Evolutionary conservation across 2,329 filamentous ascomycete genomes (phyloP).

Genomic region (Westerdykella sp.): DNA sequence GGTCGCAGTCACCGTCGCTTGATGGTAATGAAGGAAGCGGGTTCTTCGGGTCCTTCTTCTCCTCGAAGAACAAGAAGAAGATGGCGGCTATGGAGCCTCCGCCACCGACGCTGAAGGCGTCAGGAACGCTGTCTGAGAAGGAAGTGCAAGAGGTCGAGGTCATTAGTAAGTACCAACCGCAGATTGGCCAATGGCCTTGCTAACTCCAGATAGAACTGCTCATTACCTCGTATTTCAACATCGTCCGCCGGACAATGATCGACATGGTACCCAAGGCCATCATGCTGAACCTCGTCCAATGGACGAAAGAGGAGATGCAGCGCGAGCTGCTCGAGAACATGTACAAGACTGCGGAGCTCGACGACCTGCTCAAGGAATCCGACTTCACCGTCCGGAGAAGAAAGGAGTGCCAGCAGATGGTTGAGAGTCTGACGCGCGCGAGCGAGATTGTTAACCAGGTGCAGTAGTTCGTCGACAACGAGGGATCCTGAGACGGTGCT

Average conservation of each 20-base stretch:
- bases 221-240: conserved; percentile 96
- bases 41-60: conserved; percentile 98
- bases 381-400: conserved; percentile 91
- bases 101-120: conserved; percentile 87
- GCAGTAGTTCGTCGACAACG: conserved; percentile 17
- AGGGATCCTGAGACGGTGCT: not conserved
- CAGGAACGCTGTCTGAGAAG: conserved; percentile 85
- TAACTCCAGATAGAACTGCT: conserved; percentile 63
- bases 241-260: conserved; percentile 96
- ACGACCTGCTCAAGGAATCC: conserved; percentile 94
- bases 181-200: conserved; percentile 1
- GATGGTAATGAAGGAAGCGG: conserved; percentile 58
- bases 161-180: conserved; percentile 64
- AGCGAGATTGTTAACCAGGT: conserved; percentile 91
- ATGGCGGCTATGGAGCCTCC: conserved; percentile 99
- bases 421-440: conserved; percentile 81
- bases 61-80: conserved; percentile 99
- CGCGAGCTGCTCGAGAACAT: conserved; percentile 93
- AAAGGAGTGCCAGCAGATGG: conserved; percentile 99
- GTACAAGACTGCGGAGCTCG: conserved; percentile 85
- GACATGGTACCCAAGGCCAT: conserved; percentile 99
- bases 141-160: conserved; percentile 96
- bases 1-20: conserved; percentile 69
- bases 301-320: conserved; percentile 98
- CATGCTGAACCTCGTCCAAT: conserved; percentile 94